Conservation (phyloP, 768 basidiomycete species). For the Amanita exitialis region DNA sequence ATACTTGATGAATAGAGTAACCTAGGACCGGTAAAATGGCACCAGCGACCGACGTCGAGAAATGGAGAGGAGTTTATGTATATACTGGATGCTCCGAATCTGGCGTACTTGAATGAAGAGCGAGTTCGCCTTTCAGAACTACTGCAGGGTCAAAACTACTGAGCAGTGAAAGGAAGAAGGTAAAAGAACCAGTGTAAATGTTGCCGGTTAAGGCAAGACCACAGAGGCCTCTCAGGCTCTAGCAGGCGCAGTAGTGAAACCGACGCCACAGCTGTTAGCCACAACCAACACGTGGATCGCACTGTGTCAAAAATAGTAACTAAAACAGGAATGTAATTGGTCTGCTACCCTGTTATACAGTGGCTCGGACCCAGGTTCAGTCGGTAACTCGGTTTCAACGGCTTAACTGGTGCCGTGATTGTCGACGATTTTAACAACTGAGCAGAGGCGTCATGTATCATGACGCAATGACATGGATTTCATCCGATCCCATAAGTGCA, state of each 20-base stretch:
- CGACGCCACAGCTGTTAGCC: neutral
- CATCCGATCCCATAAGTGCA: neutral
- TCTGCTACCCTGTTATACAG: neutral
- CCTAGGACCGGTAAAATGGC: neutral
- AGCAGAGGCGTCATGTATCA: neutral
- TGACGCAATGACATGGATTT: neutral
- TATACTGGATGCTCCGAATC: neutral
- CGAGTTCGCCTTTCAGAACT: neutral
- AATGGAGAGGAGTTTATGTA: conserved; percentile 4
- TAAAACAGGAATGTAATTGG: neutral
- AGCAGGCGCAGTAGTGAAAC: neutral
- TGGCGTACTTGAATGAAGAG: neutral
- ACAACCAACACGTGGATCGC: neutral
- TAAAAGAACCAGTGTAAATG: neutral
- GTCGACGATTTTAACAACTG: neutral
- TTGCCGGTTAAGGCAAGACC: neutral
- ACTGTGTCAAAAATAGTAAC: neutral
- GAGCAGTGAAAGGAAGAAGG: neutral
- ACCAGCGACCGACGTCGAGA: neutral
- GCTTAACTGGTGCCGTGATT: neutral
- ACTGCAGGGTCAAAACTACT: neutral
- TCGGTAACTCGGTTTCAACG: neutral
- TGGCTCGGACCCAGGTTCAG: conserved; percentile 1
- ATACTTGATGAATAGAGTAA: neutral
- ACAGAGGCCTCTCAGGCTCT: neutral